Evolutionary conservation across 2,329 filamentous ascomycete species (phyloP).

Genomic region (Ceratocystis papillata): DNA sequence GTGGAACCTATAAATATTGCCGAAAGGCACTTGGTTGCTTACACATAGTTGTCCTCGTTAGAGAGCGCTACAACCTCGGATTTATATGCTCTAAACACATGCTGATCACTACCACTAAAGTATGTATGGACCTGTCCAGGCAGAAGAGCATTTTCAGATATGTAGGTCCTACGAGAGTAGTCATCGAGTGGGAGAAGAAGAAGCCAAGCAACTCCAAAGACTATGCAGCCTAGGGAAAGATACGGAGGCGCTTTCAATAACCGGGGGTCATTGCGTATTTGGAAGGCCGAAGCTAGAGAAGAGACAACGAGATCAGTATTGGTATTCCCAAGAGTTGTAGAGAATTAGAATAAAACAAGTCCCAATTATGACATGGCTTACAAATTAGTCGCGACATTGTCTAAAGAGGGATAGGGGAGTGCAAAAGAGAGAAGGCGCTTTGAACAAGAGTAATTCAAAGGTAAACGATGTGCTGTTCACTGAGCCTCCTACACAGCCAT

Average conservation of each 20-base stretch:
- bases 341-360: not conserved
- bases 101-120: conserved; percentile 90
- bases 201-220: conserved; percentile 81
- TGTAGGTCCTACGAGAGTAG: conserved; percentile 87
- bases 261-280: conserved; percentile 68
- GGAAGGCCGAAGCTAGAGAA: conserved; percentile 47
- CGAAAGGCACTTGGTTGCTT: conserved; percentile 27
- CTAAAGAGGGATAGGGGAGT: not conserved
- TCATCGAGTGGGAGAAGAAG: conserved; percentile 79
- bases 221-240: conserved; percentile 71
- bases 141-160: conserved; percentile 91
- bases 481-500: not conserved
- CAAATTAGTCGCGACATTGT: conserved; percentile 24
- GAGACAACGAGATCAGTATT: not conserved
- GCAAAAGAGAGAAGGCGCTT: not conserved
- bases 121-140: conserved; percentile 97
- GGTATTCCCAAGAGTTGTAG: not conserved
- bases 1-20: not conserved
- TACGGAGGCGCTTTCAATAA: conserved; percentile 78
- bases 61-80: conserved; percentile 63
- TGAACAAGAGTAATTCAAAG: conserved; percentile 24
- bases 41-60: conserved; percentile 44
- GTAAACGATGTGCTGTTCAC: conserved; percentile 2
- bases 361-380: not conserved
- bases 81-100: conserved; percentile 81